A percentile compares a stretch with the other conserved stretches of the same genome.
phyloP scores from a whole-genome alignment of 441 rosid species.

The Adansonia grandidieri region DNA sequence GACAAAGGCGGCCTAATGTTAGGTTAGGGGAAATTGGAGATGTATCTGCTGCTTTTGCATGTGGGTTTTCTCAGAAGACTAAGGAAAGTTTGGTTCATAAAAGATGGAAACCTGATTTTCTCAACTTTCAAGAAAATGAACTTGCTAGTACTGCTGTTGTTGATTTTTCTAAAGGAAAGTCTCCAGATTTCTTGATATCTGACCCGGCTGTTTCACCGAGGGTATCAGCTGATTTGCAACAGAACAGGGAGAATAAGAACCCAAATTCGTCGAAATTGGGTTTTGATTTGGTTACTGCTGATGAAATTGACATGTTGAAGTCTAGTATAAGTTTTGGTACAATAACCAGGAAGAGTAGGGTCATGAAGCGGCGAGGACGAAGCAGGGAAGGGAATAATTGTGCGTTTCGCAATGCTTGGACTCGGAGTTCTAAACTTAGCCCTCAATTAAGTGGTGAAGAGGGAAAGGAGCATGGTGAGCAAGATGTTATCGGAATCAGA shows the following conservation, averaged over 20 bases:
- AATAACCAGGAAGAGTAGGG: constrained; percentile 54
- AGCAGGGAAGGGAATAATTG: constrained; percentile 29
- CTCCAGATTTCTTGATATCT: constrained; percentile 31
- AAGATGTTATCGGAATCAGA: constrained; percentile 29
- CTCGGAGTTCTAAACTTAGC: constrained; percentile 40
- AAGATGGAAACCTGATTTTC: constrained; percentile 38
- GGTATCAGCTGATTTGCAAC: constrained; percentile 40
- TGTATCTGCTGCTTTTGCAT: constrained; percentile 61
- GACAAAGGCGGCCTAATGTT: constrained; percentile 63
- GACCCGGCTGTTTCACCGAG: constrained; percentile 32
- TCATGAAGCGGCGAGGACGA: constrained; percentile 52
- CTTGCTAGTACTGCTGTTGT: not conserved
- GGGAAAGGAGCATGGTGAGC: constrained; percentile 27
- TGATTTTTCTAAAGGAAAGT: constrained; percentile 28
- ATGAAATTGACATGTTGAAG: constrained; percentile 31
- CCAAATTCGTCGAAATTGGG: constrained; percentile 45
- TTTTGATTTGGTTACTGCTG: constrained; percentile 30
- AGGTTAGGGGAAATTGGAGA: constrained; percentile 66
- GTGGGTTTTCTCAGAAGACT: constrained; percentile 43
- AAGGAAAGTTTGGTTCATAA: constrained; percentile 32
- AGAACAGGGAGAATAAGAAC: constrained; percentile 43
- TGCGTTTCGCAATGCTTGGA: constrained; percentile 40
- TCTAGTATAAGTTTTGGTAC: constrained; percentile 43
- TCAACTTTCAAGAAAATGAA: constrained; percentile 25
- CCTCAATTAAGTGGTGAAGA: constrained; percentile 37